Evolutionary conservation across 1,284 basidiomycete species (phyloP), one percentile per base, ranked within the genome.

Genomic region (Cutaneotrichosporon sp.): DNA sequence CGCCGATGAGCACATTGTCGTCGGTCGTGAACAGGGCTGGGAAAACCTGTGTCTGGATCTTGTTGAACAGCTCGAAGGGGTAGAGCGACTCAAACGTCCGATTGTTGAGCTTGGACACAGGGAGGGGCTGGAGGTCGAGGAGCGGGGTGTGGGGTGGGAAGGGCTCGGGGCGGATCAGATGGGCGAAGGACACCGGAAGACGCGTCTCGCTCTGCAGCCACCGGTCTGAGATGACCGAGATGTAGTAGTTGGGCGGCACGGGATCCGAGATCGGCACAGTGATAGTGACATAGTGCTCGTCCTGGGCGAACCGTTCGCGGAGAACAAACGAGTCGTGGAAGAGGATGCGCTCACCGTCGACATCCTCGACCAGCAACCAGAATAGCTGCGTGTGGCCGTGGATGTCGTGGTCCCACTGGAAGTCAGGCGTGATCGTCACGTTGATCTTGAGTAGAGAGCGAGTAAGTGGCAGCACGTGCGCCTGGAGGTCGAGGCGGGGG

Each of bases 1-100:
- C 94, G 22, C 92, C 93, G 52, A 98, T 85, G 67, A 98, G 90
- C 35, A 94, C 86, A 65, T 92, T 96, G 68, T 97, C 93, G 69
- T 97, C 92, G 0, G 90, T 87, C 0, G 90, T 93, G 74, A 94
- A 98, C 0, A 98, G 79, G 0, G 93, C 91, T 64, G 97, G 94
- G 85, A 97, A 98, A 32, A 96, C 91, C 76, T 98, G 96, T 0
- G 92, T 98, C 72, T 98, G 96, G 61, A 97, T 96, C 77, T 97
- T 97, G 82, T 98, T 98, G 81, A 97, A 97, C 1, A 81, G 83
- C 56, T 84, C 79, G 59, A 94, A 86, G 0, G 84, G 81, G 73
- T 96, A 98, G 38, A 97, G 82, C 5, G 79, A 78, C 70, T 97
- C 89, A 61, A 87, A 96, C 55, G 90, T 88, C 67, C 85, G 83